Conservation (phyloP, 2,329 filamentous ascomycete genomes). For the Neonectria coccinea region DNA sequence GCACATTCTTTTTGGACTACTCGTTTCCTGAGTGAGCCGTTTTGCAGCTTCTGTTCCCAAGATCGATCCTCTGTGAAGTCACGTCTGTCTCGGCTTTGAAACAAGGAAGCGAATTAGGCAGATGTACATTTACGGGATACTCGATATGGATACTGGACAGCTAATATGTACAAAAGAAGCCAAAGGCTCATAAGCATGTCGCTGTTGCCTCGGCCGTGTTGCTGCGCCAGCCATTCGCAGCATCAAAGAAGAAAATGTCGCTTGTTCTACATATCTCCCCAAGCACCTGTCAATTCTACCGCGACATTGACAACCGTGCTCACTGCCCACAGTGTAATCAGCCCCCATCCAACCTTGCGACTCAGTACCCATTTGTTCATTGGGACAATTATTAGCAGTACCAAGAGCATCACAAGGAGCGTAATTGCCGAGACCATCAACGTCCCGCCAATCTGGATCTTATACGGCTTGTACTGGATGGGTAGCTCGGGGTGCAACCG, state of each 20-base stretch:
- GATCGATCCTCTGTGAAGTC: neutral
- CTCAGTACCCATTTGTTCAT: slow-evolving; percentile 89
- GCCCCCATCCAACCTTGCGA: slow-evolving; percentile 80
- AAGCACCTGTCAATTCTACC: slow-evolving; percentile 76
- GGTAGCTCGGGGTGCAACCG: slow-evolving; percentile 74
- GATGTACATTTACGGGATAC: neutral
- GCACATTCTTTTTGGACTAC: neutral
- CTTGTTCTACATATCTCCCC: slow-evolving; percentile 47
- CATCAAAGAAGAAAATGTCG: neutral
- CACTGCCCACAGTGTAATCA: slow-evolving; percentile 83
- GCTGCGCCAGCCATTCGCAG: neutral
- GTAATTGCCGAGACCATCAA: slow-evolving; percentile 88
- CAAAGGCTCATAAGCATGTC: neutral
- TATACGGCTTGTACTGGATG: slow-evolving; percentile 79
- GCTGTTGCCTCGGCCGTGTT: slow-evolving; percentile 6
- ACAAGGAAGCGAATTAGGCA: neutral
- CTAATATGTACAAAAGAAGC: slow-evolving; percentile 2
- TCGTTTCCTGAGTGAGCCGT: neutral
- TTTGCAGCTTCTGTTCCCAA: neutral
- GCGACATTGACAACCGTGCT: slow-evolving; percentile 86
- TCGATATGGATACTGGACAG: neutral
- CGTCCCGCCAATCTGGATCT: slow-evolving; percentile 85
- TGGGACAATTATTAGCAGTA: slow-evolving; percentile 84
- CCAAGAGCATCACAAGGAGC: slow-evolving; percentile 81
- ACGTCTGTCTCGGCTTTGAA: neutral